phyloP scores from a whole-genome alignment of 176 grass and related monocot genomes.

The Bonia amplexicaulis region DNA sequence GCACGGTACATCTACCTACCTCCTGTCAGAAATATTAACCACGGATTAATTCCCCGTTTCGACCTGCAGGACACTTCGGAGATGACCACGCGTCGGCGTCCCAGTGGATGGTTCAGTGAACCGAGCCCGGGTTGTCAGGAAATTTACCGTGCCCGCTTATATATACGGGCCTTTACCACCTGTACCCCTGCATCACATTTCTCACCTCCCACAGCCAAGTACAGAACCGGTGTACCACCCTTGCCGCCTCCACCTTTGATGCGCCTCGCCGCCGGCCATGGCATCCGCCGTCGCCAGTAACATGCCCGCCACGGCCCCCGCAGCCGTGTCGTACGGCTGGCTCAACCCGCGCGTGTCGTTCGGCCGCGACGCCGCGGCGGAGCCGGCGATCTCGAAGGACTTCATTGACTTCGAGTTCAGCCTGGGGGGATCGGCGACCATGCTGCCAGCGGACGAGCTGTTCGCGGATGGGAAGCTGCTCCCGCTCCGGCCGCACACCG shows the following conservation, averaged over 20 bases:
- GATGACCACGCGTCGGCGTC: fast-evolving
- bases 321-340: conserved; percentile 45
- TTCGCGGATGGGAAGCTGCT: conserved; percentile 90
- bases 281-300: conserved; percentile 72
- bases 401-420: conserved; percentile 92
- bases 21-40: conserved; percentile 39
- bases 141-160: conserved; percentile 39
- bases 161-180: background rate
- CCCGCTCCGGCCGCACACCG: conserved; percentile 35
- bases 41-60: background rate
- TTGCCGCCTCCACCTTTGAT: background rate
- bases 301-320: conserved; percentile 35
- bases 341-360: conserved; percentile 61
- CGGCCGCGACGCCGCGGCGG: background rate
- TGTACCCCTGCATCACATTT: background rate
- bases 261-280: conserved; percentile 54
- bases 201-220: conserved; percentile 15
- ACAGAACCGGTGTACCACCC: conserved; percentile 25
- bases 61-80: fast-evolving
- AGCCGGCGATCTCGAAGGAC: conserved; percentile 37
- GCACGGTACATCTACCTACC: background rate
- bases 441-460: conserved; percentile 84
- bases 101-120: fast-evolving
- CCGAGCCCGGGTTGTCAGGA: background rate
- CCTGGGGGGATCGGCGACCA: conserved; percentile 48